Base-by-base conservation (phyloP, 495 filamentous ascomycete genomes). In the Aspergillus baeticus region DNA sequence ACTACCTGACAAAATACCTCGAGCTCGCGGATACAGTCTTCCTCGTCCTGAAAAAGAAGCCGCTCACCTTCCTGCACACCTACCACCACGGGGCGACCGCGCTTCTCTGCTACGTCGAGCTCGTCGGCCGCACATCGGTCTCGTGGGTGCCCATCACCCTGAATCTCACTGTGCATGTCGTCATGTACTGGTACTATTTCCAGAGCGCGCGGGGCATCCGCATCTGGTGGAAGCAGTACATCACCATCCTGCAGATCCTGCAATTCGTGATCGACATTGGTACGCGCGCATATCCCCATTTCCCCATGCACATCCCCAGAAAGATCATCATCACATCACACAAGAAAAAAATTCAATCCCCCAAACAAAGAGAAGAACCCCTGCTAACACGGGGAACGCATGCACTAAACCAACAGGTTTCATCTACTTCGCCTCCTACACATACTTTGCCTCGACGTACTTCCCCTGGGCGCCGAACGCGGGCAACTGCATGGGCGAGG, bases 351-450 rank as follows among this genome's bases (percentile, higher is more conserved):
- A 8, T 29, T 29, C 26, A 29, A 29, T 29, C 26, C 26, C 8
- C 8, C n/a, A n/a, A n/a, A n/a, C n/a, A n/a, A n/a, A n/a, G n/a
- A n/a, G n/a, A 47, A 67, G n/a, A 17, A 46, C 11, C 13, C 5
- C 3, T n/a, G 35, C 37, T 41, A 41, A 41, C 37, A n/a, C 37
- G 37, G 37, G 37, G 37, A 41, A 37, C n/a, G n/a, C n/a, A n/a
- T n/a, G n/a, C n/a, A n/a, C 10, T 37, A 6, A 6, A 2, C n/a
- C 18, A 11, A 14, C 59, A 91, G 87, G 84, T 61, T 96, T 94
- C 75, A 88, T 96, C 72, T 97, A 96, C 80, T 96, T 90, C 61
- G 94, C 94, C 51, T 94, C 92, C 23, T 97, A 90, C 75, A 96
- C 88, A 36, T 96, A 94, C 78, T 93, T 94, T 82, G 85, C 88